A percentile compares a stretch with the other conserved stretches of the same genome.
Conservation (phyloP, 83 land plant genomes). For the Picea engelmannii region DNA sequence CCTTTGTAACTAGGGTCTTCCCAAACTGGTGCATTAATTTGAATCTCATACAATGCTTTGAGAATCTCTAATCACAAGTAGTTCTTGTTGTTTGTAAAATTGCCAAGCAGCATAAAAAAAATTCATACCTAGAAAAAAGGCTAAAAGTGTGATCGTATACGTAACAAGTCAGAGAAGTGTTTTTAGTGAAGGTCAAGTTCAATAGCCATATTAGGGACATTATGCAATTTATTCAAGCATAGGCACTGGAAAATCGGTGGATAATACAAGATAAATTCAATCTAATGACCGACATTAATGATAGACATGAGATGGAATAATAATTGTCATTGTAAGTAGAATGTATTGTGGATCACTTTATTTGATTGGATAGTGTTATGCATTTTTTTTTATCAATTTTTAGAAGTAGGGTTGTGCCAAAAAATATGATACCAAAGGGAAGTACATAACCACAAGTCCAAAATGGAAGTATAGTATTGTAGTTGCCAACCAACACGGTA, state of each 20-base stretch:
- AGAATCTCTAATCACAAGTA: not conserved
- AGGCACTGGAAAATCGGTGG: conserved; percentile 3
- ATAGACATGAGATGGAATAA: conserved; percentile 6
- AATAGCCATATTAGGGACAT: conserved; percentile 10
- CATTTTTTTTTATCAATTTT: conserved; percentile 8
- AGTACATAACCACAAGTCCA: not conserved
- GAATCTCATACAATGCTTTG: conserved; percentile 5
- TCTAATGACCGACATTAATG: not conserved
- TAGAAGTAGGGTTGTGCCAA: not conserved
- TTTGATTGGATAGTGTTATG: not conserved
- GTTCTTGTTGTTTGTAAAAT: not conserved
- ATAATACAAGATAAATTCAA: conserved; percentile 9
- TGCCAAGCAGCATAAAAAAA: conserved; percentile 7
- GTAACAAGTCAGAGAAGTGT: not conserved
- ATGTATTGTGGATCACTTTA: not conserved
- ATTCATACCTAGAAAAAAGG: conserved; percentile 2
- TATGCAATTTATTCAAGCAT: not conserved
- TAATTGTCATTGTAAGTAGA: conserved; percentile 5
- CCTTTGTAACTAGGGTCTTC: conserved; percentile 26
- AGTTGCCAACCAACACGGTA: not conserved
- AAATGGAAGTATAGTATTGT: not conserved
- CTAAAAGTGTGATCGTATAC: not conserved
- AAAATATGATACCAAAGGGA: conserved; percentile 2
- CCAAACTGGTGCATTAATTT: conserved; percentile 21
- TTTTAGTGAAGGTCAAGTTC: not conserved